A percentile compares a stretch with the other conserved stretches of the same genome.
Evolutionary conservation across 148 eudicot genomes (phyloP).

Genomic region (Nyssa sinensis): DNA sequence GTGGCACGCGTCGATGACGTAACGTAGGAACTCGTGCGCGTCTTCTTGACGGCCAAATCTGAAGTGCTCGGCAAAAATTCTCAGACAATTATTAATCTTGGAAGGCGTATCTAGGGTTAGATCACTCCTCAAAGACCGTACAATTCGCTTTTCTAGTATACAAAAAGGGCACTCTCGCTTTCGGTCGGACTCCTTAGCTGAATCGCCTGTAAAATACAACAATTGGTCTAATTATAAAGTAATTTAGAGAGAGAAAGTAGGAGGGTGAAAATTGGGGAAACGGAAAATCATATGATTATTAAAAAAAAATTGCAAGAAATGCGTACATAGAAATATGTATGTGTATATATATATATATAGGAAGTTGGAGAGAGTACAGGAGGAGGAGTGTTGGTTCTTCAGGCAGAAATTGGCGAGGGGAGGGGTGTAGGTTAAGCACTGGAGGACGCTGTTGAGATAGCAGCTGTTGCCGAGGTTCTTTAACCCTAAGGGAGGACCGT

Average conservation of each 20-base stretch:
- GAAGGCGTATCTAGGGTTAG: slow-evolving; percentile 62
- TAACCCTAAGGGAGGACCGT: slow-evolving; percentile 79
- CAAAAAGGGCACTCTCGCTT: slow-evolving; percentile 91
- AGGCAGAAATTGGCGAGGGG: slow-evolving; percentile 96
- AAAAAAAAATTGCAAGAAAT: background rate
- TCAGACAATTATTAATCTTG: slow-evolving; percentile 63
- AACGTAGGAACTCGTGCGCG: slow-evolving; percentile 95
- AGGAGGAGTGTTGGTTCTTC: slow-evolving; percentile 51
- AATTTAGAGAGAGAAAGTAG: slow-evolving; percentile 12
- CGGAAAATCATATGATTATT: background rate
- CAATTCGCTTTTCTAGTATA: slow-evolving; percentile 81
- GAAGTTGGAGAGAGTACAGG: slow-evolving; percentile 34
- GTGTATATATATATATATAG: background rate
- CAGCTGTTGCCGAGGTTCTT: slow-evolving; percentile 86
- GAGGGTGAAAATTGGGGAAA: slow-evolving; percentile 13
- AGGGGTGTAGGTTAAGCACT: slow-evolving; percentile 97
- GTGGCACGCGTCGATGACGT: slow-evolving; percentile 93
- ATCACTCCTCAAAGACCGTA: slow-evolving; percentile 64
- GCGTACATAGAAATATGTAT: background rate
- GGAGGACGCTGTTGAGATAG: slow-evolving; percentile 89
- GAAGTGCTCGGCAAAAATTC: slow-evolving; percentile 73
- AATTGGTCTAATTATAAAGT: background rate
- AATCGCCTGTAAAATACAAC: slow-evolving; percentile 52
- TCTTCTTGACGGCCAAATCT: slow-evolving; percentile 86
- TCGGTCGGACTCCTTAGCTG: slow-evolving; percentile 46